Evolutionary conservation across 768 basidiomycete species (phyloP).

Genomic region (Pholiota molesta): DNA sequence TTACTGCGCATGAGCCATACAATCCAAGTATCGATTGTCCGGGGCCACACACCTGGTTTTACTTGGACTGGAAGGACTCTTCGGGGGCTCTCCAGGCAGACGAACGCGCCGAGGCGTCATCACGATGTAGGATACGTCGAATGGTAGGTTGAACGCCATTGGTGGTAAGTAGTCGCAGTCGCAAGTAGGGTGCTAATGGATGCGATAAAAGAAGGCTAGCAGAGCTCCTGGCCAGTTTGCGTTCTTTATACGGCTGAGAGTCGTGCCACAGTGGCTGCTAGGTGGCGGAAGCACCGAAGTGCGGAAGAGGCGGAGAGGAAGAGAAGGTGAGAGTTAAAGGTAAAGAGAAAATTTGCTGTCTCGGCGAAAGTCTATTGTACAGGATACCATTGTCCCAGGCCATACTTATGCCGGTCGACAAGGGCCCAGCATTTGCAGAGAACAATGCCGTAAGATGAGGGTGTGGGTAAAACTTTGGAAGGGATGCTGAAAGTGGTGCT

Average conservation of each 20-base stretch:
- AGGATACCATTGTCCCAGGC: background rate
- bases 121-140: constrained; percentile 56
- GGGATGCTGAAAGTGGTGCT: background rate
- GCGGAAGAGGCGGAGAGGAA: background rate
- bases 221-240: background rate
- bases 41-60: constrained; percentile 16
- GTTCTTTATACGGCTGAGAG: constrained; percentile 2
- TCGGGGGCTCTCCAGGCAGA: constrained; percentile 44
- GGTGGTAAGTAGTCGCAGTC: background rate
- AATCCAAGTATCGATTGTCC: background rate
- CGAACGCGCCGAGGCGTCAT: constrained; percentile 55
- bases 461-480: background rate
- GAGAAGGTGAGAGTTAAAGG: background rate
- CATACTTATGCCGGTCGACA: background rate
- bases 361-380: background rate
- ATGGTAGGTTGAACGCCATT: constrained; percentile 34
- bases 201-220: background rate
- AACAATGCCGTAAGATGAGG: background rate
- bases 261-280: background rate
- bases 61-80: constrained; percentile 21
- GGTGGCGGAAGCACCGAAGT: background rate
- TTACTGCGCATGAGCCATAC: background rate
- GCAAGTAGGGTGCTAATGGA: no score
- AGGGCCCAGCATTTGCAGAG: background rate
- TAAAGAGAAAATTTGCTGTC: no score